These are phyloP conservation scores for Oehlia diaphana DNA, from an alignment of 192 early-diverging fungal species.

Conservation along the genomic window DNA sequence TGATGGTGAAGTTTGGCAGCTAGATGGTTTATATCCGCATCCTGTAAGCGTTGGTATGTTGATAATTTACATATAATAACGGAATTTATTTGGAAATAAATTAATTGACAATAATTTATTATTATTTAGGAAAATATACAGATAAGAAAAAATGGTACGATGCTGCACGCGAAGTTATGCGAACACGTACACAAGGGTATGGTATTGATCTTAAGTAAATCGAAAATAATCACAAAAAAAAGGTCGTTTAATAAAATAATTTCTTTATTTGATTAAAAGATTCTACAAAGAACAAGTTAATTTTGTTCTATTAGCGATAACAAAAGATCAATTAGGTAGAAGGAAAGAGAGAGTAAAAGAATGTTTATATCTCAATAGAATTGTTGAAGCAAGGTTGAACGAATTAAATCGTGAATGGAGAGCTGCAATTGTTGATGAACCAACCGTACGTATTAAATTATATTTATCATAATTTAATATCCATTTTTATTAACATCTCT, in stretches of 20 bases:
- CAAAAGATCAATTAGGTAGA: constrained; percentile 34
- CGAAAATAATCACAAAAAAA: background rate
- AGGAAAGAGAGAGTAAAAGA: constrained; percentile 29
- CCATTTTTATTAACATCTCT: too few relatives aligned
- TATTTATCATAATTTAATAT: too few relatives aligned
- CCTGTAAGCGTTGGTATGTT: constrained; percentile 49
- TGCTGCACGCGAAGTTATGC: background rate
- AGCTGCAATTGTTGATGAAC: constrained; percentile 33
- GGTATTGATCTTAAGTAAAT: background rate
- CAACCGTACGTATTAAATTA: background rate
- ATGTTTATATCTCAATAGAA: constrained; percentile 29
- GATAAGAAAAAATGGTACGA: constrained; percentile 21
- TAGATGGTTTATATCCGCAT: constrained; percentile 14
- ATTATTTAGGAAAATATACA: constrained; percentile 15
- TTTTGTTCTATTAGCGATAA: constrained; percentile 54
- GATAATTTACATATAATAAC: too few relatives aligned
- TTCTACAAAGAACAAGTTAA: constrained; percentile 40
- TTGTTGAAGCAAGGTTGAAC: constrained; percentile 36
- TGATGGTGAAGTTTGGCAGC: constrained; percentile 19
- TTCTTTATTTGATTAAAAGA: background rate
- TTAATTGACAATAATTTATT: constrained; percentile 4
- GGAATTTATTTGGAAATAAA: background rate
- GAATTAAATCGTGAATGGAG: constrained; percentile 35
- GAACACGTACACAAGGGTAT: background rate
- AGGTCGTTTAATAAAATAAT: background rate